Evolutionary conservation across 2,329 filamentous ascomycete species (phyloP).

Genomic region (Aspergillus cejpii): DNA sequence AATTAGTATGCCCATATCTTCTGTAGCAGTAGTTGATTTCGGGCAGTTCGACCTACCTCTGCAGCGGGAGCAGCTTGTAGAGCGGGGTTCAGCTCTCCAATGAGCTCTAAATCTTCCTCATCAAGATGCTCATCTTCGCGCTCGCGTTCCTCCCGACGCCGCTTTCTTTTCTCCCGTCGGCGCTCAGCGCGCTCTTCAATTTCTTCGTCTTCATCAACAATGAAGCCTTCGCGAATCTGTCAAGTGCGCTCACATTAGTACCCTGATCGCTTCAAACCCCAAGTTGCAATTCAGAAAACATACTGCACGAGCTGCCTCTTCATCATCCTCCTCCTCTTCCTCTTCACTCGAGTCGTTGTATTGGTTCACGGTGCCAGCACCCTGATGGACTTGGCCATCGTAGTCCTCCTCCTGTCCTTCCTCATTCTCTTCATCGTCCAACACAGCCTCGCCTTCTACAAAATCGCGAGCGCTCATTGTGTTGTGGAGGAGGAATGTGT

Average conservation of each 20-base stretch:
- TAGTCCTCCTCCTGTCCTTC: slow-evolving; percentile 74
- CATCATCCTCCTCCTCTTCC: slow-evolving; percentile 85
- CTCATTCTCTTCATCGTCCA: slow-evolving; percentile 79
- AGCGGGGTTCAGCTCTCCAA: slow-evolving; percentile 72
- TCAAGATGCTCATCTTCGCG: slow-evolving; percentile 80
- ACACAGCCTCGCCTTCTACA: slow-evolving; percentile 76
- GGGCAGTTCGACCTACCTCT: slow-evolving; percentile 54
- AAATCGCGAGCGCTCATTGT: slow-evolving; percentile 60
- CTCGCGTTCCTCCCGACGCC: slow-evolving; percentile 67
- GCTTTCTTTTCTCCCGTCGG: slow-evolving; percentile 66
- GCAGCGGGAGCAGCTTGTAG: slow-evolving; percentile 59
- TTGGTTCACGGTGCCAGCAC: slow-evolving; percentile 35
- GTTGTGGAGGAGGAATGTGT: slow-evolving; percentile 4
- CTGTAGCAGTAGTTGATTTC: background rate
- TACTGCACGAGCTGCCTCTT: slow-evolving; percentile 73
- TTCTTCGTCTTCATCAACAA: slow-evolving; percentile 85
- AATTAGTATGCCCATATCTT: background rate
- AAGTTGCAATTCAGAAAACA: slow-evolving; percentile 17
- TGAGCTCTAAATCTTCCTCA: slow-evolving; percentile 92
- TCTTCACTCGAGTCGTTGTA: slow-evolving; percentile 86
- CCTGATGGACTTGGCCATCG: slow-evolving; percentile 49
- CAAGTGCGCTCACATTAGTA: slow-evolving; percentile 13
- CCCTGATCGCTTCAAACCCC: background rate
- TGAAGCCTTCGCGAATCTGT: slow-evolving; percentile 88
- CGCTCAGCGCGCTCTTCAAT: slow-evolving; percentile 59